These are phyloP conservation scores for Malus hybrid DNA, from an alignment of 331 rosid genomes.

Conservation along the genomic window DNA sequence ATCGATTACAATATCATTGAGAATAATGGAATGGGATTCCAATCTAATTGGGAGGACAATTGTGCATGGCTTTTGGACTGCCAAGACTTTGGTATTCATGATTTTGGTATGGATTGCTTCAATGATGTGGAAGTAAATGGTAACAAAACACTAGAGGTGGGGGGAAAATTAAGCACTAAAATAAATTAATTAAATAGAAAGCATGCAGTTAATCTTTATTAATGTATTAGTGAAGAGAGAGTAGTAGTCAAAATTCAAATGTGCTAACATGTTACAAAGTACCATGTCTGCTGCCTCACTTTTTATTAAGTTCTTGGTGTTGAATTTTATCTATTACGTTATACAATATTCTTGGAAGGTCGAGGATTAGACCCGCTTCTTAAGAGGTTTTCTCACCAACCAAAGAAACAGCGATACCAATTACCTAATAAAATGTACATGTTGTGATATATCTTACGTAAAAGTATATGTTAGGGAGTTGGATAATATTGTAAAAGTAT, in stretches of 20 bases:
- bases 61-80: constrained; percentile 80
- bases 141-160: constrained; percentile 36
- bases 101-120: constrained; percentile 61
- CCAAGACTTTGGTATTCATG: constrained; percentile 87
- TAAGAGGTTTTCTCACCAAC: constrained; percentile 39
- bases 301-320: constrained; percentile 5
- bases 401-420: constrained; percentile 31
- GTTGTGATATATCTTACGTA: constrained; percentile 26
- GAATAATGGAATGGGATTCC: constrained; percentile 21
- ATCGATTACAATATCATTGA: background rate
- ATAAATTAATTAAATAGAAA: background rate
- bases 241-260: constrained; percentile 15
- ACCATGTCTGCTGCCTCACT: constrained; percentile 29
- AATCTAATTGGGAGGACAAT: constrained; percentile 52
- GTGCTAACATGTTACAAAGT: constrained; percentile 40
- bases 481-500: constrained; percentile 14
- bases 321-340: background rate
- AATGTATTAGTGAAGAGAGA: background rate
- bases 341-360: constrained; percentile 30
- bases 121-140: constrained; percentile 44
- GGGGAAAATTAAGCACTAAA: constrained; percentile 17
- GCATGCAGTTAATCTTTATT: background rate
- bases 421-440: constrained; percentile 10
- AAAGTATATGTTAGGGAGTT: constrained; percentile 15
- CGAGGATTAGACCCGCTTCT: constrained; percentile 16